Evolutionary conservation across 1,284 basidiomycete species (phyloP), one percentile per base, ranked within the genome.

Genomic region (Cutaneotrichosporon dermatis): DNA sequence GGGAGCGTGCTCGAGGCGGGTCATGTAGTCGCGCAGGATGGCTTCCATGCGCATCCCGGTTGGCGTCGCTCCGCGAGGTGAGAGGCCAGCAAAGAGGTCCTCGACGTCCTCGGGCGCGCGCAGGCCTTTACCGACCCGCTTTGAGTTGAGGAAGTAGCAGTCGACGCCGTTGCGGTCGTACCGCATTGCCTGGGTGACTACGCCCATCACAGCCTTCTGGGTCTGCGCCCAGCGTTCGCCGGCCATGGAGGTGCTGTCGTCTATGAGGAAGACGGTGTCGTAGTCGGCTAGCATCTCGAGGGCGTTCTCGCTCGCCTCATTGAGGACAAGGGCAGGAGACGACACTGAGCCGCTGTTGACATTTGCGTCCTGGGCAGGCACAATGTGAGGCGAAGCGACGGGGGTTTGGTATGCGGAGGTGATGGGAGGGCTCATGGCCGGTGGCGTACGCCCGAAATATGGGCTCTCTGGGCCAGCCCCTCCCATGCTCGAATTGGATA

Each of bases 241-340:
- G 6, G 67, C 66, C 72, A 79, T 76, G 1, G 72, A 71, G 5
- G 69, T 65, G 41, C 64, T 66, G 57, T 76, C 75, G 56, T 76
- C 72, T 34, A 76, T 69, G 61, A 79, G 64, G 61, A 79, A 74
- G 13, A 78, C 70, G 2, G 74, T 78, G 54, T 78, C 76, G 55
- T 69, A 79, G n/a, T 68, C 66, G 42, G 61, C 57, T 43, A 79
- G 62, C 59, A 71, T 71, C 54, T 76, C 69, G 9, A 74, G 58
- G 2, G 76, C 68, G 57, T 72, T 67, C 54, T 71, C 70, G 8
- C 62, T 66, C 4, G 16, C 11, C 11, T 35, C 37, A 9, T 51
- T 39, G 13, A 51, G 15, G 39, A 51, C 11, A 15, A 10, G n/a
- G 4, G 50, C 46, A 6, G 46, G 46, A 13, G 44, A 45, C 16